Evolutionary conservation across 1,284 basidiomycete genomes (phyloP).

Genomic region (Moniliella sp.): DNA sequence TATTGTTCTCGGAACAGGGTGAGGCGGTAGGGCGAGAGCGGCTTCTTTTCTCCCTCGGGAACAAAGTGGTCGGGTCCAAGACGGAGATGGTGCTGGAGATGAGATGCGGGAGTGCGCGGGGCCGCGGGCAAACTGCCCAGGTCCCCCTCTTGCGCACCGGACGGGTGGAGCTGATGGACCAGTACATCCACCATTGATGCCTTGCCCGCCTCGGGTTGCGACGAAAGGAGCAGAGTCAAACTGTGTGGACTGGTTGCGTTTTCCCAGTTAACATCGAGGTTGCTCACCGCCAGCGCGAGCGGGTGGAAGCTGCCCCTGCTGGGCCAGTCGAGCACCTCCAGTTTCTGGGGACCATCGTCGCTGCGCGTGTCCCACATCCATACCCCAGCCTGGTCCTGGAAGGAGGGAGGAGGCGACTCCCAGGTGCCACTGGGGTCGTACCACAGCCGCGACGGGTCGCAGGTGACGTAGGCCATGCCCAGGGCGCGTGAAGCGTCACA

Average conservation of each 20-base stretch:
- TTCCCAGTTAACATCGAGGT: constrained; percentile 3
- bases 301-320: constrained; percentile 10
- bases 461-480: constrained; percentile 13
- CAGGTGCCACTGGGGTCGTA: constrained; percentile 13
- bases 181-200: constrained; percentile 12
- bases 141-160: constrained; percentile 5
- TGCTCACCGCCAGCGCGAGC: constrained; percentile 9
- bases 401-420: constrained; percentile 3
- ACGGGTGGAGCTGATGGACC: constrained; percentile 11
- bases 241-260: constrained; percentile 1
- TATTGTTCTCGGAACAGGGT: constrained; percentile 11
- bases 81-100: constrained; percentile 7
- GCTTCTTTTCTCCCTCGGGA: constrained; percentile 5
- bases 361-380: constrained; percentile 13
- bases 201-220: constrained; percentile 9
- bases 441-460: constrained; percentile 13
- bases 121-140: constrained; percentile 3
- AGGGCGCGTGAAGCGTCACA: constrained; percentile 8
- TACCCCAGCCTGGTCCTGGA: constrained; percentile 7
- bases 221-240: constrained; percentile 10
- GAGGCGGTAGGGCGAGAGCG: constrained; percentile 7
- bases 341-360: constrained; percentile 3
- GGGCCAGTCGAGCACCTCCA: constrained; percentile 7
- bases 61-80: constrained; percentile 1
- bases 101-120: no score